Base-by-base conservation (phyloP, 768 basidiomycete species). In the Amanita rubescens region DNA sequence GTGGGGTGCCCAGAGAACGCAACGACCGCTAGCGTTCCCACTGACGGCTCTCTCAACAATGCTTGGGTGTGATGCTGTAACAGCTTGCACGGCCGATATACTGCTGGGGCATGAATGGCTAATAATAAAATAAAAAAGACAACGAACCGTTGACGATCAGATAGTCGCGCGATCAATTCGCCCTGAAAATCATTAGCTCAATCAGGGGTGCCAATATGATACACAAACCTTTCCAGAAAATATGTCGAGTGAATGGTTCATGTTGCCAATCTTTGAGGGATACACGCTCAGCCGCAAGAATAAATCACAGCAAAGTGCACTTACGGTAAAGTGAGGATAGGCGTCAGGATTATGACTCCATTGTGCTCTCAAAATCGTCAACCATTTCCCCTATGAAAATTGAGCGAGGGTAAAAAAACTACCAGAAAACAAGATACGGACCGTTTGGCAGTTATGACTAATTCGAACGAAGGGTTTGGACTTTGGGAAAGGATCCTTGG, bases 31-130 rank as follows among this genome's bases (percentile, higher is more conserved):
- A 1, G 66, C 90, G 61, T 90, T 92, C 19, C 89, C 90, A 42
- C 79, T 88, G 3, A 77, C 90, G 20, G 76, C 85, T 24, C 90
- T 78, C 60, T 87, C 88, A 2, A 88, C 74, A 19, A 88, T 68
- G 52, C 63, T 83, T 0, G 90, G 90, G 64, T 92, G 90, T 12
- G 87, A 89, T 59, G 85, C 87, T 7, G 90, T 89, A n/a, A 92
- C 90, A n/a, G 90, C 89, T 67, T 91, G 90, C 3, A 85, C 84
- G 1, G 90, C 90, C 19, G 85, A 80, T 55, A 92, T 84, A 58
- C 87, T 90, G 57, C 43, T 30, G 12, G 33, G 12, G 45, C 59
- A 50, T 55, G 27, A 58, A 38, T 42, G 25, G 19, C 48, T 15
- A 39, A n/a, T 27, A 42, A 35, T 42, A 22, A 27, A 43, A 3